Base-by-base conservation (phyloP, 257 asterid species). In the Solanum peruvianum region DNA sequence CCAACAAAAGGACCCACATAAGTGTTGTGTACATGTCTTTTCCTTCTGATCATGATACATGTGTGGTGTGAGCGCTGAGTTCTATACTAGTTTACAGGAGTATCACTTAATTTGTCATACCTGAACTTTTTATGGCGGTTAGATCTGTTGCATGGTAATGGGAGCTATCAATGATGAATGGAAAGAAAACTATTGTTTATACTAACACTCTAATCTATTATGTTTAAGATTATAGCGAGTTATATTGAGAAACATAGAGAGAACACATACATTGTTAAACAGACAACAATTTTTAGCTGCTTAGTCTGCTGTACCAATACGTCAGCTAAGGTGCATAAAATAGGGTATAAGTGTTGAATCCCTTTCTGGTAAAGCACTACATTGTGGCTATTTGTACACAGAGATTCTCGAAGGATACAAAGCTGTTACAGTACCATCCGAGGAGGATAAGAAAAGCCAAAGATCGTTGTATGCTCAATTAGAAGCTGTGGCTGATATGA, bases 401-500 rank as follows among this genome's bases (percentile, higher is more conserved):
- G 99, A 94, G 92, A 89, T 97, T 86, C 99, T 93, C 71, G 94
- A 94, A 85, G 99, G 99, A 67, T 97, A 97, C 87, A 95, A 91
- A 89, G 93, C 94, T 39, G 91, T 95, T 60, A 89, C 93, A 20
- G 93, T 86, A 87, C 93, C 98, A 82, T 92, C 99, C 13, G 95
- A 88, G 82, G 97, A 94, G 88, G 99, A 95, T 86, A 96, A 89
- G 91, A 96, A 93, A 93, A 95, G 99, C 56, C 98, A 97, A 88
- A 97, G 99, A 92, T 94, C 99, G 72, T 86, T 96, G 94, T 94
- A 93, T 88, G 91, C 98, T 86, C 96, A 94, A 87, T 90, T 96
- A 88, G 99, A 97, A 87, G 99, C 99, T 44, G 95, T 97, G 82
- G 99, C 99, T 89, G 98, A 97, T 90, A 94, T 97, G 99, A 97